A percentile compares a stretch with the other conserved stretches of the same genome.
Evolutionary conservation across 2,329 filamentous ascomycete species (phyloP).

Genomic region (Trichoderma arundinaceum): DNA sequence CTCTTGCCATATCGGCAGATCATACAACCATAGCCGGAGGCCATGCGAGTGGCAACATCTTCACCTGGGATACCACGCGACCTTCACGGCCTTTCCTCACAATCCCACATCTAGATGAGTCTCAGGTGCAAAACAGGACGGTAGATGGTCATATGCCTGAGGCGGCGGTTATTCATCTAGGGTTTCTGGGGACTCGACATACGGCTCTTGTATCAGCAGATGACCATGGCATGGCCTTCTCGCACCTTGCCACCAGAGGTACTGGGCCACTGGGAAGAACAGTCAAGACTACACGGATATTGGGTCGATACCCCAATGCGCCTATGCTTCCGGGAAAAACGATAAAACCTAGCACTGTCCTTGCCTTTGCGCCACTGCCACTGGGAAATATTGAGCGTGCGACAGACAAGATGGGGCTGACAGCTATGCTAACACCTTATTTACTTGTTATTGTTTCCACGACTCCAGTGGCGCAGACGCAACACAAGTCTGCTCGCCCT

Average conservation of each 20-base stretch:
- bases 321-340: conserved; percentile 66
- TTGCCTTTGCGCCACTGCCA: conserved; percentile 88
- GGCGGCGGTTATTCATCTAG: conserved; percentile 83
- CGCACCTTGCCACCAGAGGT: conserved; percentile 90
- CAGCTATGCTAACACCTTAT: conserved; percentile 95
- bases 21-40: conserved; percentile 90
- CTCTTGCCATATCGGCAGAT: conserved; percentile 90
- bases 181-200: conserved; percentile 89
- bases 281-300: conserved; percentile 86
- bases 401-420: conserved; percentile 86
- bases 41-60: conserved; percentile 88
- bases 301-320: conserved; percentile 85
- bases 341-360: conserved; percentile 89
- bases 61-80: conserved; percentile 91
- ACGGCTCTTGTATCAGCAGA: conserved; percentile 96
- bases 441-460: conserved; percentile 96
- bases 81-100: conserved; percentile 87
- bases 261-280: conserved; percentile 83
- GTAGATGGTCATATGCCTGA: conserved; percentile 82
- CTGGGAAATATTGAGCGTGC: conserved; percentile 91
- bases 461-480: conserved; percentile 92
- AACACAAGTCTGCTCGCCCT: conserved; percentile 89
- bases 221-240: conserved; percentile 96
- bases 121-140: conserved; percentile 67
- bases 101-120: conserved; percentile 76